Base-by-base conservation (phyloP, 2,329 filamentous ascomycete species). In the Zymoseptoria brevis region DNA sequence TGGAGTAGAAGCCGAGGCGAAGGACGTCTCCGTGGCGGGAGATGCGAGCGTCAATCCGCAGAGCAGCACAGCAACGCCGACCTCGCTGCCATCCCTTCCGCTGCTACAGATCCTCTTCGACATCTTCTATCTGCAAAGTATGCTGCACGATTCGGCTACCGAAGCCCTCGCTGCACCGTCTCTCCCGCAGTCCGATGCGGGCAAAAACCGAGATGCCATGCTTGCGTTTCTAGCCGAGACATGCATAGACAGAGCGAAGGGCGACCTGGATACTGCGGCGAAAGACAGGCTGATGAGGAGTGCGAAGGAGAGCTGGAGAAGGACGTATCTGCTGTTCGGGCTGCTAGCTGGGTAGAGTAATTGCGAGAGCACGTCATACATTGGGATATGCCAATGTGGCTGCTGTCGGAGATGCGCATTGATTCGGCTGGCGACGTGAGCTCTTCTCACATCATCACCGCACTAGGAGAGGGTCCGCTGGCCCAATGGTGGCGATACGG, bases 311-410 rank as follows among this genome's bases (percentile, higher is more conserved):
- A 95, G 94, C 73, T 94, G 89, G 85, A 89, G 87, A 76, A 84
- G 88, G 68, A 94, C 89, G 9, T 87, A 83, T 72, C 74, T 96
- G 63, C 74, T 96, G 24, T 96, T 96, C 75, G 90, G 88, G 1
- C 76, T 96, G 58, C 75, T 96, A 64, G 80, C 79, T 22, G 56
- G 54, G 8, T 50, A 19, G 26, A 35, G 52, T 29, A 24, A 16
- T 41, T 41, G 9, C 35, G 6, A 16, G 13, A 41, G 35, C 35
- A 41, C 35, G 16, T 16, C 35, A 41, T 9, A 16, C 11, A 16
- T 41, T 3, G 11, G 4, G 11, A 9, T 13, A 4, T 41, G 16
- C 9, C 35, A 16, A 16, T 11, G 16, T 13, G 16, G 1, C 13
- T 16, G 0, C 35, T 9, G 1, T 41, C 11, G 35, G 16, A 11